Evolutionary conservation across 768 basidiomycete species (phyloP).

Genomic region (Hirschioporus abietinus): DNA sequence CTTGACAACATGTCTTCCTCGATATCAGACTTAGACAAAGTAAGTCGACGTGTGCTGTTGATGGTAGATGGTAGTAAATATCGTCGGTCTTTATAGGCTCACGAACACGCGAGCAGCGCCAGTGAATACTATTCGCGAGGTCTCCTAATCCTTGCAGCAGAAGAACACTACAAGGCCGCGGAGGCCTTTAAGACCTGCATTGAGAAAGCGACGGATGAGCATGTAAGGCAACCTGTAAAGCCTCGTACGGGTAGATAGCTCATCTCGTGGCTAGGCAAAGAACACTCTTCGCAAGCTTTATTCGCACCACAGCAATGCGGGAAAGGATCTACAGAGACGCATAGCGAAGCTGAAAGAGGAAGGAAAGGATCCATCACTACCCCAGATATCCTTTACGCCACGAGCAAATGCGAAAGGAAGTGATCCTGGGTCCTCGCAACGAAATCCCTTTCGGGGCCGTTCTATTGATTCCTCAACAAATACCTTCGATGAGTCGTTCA

Average conservation of each 20-base stretch:
- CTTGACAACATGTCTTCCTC: no score
- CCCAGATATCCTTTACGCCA: slow-evolving; percentile 39
- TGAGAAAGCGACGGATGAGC: slow-evolving; percentile 67
- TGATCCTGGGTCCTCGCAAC: slow-evolving; percentile 42
- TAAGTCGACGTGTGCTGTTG: no score
- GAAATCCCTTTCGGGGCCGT: slow-evolving; percentile 31
- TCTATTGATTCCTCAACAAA: slow-evolving; percentile 38
- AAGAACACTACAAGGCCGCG: slow-evolving; percentile 73
- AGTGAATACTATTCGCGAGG: slow-evolving; percentile 67
- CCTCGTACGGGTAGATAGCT: slow-evolving; percentile 11
- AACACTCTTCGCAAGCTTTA: slow-evolving; percentile 71
- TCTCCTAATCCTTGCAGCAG: slow-evolving; percentile 63
- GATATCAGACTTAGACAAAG: no score
- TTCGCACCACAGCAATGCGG: slow-evolving; percentile 67
- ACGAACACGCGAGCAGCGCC: slow-evolving; percentile 77
- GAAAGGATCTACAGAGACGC: slow-evolving; percentile 64
- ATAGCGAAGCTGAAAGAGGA: slow-evolving; percentile 70
- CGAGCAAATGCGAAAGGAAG: slow-evolving; percentile 22
- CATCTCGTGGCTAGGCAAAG: slow-evolving; percentile 51
- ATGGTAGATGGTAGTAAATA: no score
- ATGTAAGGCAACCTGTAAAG: slow-evolving; percentile 35
- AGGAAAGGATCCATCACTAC: slow-evolving; percentile 69
- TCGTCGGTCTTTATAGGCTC: slow-evolving; percentile 45
- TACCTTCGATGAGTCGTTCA: slow-evolving; percentile 82
- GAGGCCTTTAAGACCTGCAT: slow-evolving; percentile 69